Conservation (phyloP, 2,329 filamentous ascomycete genomes). For the Moelleriella libera region DNA sequence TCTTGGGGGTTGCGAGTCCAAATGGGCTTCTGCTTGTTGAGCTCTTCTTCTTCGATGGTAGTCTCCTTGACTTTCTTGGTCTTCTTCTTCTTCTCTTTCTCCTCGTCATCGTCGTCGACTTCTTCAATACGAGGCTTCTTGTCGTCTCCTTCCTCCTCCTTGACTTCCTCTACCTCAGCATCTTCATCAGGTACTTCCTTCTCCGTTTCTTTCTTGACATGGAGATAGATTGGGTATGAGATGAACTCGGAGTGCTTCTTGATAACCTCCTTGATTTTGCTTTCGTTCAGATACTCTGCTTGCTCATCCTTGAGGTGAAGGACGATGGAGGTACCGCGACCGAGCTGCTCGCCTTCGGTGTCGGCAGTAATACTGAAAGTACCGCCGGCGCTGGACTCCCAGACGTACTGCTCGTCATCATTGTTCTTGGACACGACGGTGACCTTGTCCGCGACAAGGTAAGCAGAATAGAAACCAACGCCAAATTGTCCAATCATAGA, state of each 20-base stretch:
- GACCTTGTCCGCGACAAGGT: slow-evolving; percentile 95
- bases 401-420: slow-evolving; percentile 99
- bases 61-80: slow-evolving; percentile 99
- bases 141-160: slow-evolving; percentile 59
- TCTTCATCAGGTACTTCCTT: slow-evolving; percentile 97
- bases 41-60: slow-evolving; percentile 96
- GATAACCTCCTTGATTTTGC: slow-evolving; percentile 99
- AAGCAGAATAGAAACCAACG: slow-evolving; percentile 99
- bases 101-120: slow-evolving; percentile 73
- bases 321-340: slow-evolving; percentile 94
- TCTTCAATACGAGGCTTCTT: slow-evolving; percentile 96
- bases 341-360: slow-evolving; percentile 78
- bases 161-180: slow-evolving; percentile 55
- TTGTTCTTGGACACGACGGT: slow-evolving; percentile 98
- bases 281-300: slow-evolving; percentile 94
- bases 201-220: slow-evolving; percentile 98
- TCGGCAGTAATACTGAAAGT: slow-evolving; percentile 91
- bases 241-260: slow-evolving; percentile 99
- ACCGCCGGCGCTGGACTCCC: slow-evolving; percentile 94
- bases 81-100: slow-evolving; percentile 86
- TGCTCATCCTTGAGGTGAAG: slow-evolving; percentile 99
- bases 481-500: slow-evolving; percentile 99
- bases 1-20: slow-evolving; percentile 97
- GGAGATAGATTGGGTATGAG: slow-evolving; percentile 99
- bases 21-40: slow-evolving; percentile 99